A percentile compares a stretch with the other conserved stretches of the same genome.
Evolutionary conservation across 768 basidiomycete species (phyloP).

Genomic region (Kwoniella sp.): DNA sequence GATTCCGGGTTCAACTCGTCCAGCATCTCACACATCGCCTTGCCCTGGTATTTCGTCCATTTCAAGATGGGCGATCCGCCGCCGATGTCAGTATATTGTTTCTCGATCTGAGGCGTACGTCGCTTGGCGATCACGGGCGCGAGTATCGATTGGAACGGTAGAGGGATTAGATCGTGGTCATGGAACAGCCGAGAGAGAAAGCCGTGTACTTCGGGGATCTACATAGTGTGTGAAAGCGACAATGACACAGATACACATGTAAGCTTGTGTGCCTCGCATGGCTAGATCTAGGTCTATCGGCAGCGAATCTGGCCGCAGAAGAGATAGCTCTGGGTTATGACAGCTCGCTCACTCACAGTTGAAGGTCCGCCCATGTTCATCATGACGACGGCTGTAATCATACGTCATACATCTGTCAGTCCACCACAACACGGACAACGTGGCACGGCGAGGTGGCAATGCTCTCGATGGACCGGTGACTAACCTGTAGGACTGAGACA

Average conservation of each 20-base stretch:
- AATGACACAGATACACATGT: neutral
- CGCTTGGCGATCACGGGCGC: constrained; percentile 87
- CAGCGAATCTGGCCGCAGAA: too few relatives aligned
- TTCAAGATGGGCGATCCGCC: constrained; percentile 93
- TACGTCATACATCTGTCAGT: neutral
- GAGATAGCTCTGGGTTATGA: too few relatives aligned
- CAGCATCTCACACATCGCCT: constrained; percentile 82
- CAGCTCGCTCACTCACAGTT: constrained; percentile 64
- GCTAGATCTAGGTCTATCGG: too few relatives aligned
- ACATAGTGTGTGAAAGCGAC: constrained; percentile 4
- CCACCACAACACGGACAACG: neutral
- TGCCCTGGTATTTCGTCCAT: constrained; percentile 86
- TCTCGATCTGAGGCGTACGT: constrained; percentile 87
- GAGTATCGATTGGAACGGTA: constrained; percentile 84
- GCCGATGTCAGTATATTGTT: constrained; percentile 92
- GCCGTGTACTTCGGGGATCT: constrained; percentile 90
- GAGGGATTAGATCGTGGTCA: constrained; percentile 88
- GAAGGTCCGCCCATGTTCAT: constrained; percentile 99
- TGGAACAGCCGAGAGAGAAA: constrained; percentile 91
- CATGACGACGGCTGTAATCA: constrained; percentile 77
- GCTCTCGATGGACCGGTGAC: neutral
- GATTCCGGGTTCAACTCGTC: constrained; percentile 92
- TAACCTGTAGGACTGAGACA: constrained; percentile 25
- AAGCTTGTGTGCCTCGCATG: too few relatives aligned
- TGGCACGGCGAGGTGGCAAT: neutral